Percentiles rank a stretch among this genome's conserved stretches.
Conservation (phyloP, 1,284 basidiomycete species). For the Rhodotorula mucilaginosa region DNA sequence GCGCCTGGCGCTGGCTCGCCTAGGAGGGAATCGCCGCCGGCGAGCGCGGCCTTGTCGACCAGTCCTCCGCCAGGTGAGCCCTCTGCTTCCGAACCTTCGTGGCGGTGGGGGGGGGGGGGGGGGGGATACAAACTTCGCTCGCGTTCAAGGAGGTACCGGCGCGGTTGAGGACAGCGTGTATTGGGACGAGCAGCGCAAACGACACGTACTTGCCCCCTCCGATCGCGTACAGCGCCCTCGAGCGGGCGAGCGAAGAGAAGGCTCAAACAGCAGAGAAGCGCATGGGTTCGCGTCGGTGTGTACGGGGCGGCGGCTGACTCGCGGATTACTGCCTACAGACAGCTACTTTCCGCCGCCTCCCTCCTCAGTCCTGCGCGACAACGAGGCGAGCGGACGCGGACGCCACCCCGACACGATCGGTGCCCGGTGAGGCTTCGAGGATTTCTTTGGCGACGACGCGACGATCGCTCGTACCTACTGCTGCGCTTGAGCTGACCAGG, state of each 20-base stretch:
- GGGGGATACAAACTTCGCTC: too few relatives aligned
- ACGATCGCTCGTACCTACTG: too few relatives aligned
- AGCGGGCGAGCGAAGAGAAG: neutral
- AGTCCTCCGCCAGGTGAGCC: conserved; percentile 15
- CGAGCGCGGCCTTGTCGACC: neutral
- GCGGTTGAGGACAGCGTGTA: too few relatives aligned
- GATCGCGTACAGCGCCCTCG: too few relatives aligned
- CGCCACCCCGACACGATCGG: conserved; percentile 34
- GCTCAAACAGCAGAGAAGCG: too few relatives aligned
- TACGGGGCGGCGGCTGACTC: too few relatives aligned
- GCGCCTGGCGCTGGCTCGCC: neutral
- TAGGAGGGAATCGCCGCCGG: neutral
- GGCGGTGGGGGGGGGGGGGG: too few relatives aligned
- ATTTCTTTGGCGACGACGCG: too few relatives aligned
- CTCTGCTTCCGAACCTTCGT: neutral
- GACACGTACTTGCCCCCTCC: neutral
- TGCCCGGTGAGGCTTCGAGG: conserved; percentile 20
- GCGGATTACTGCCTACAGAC: conserved; percentile 8
- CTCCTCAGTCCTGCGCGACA: conserved; percentile 11
- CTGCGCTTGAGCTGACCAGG: neutral
- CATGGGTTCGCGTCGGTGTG: too few relatives aligned
- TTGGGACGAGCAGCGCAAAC: neutral
- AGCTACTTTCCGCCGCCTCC: conserved; percentile 39
- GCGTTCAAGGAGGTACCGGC: too few relatives aligned
- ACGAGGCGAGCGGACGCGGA: conserved; percentile 25